Percentiles rank a stretch among this genome's conserved stretches.
Conservation (phyloP, 2,329 filamentous ascomycete species). For the Nothophaeocryptopus gaeumannii region DNA sequence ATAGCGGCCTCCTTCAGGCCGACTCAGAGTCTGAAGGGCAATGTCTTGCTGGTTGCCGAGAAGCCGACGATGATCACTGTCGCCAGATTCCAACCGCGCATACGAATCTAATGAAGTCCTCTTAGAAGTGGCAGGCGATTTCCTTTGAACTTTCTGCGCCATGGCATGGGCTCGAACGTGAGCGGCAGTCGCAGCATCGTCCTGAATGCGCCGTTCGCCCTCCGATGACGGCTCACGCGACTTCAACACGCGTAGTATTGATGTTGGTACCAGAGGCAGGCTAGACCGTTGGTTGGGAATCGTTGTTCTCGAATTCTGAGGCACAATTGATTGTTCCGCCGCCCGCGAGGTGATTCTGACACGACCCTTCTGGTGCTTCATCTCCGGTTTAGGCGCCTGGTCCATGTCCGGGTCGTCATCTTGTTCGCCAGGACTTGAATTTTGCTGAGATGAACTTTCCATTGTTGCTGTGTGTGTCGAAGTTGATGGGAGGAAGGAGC, state of each 20-base stretch:
- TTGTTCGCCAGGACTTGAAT: constrained; percentile 5
- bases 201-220: neutral
- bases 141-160: constrained; percentile 11
- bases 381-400: too few species aligned
- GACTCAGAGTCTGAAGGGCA: constrained; percentile 1
- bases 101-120: constrained; percentile 14
- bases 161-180: constrained; percentile 11
- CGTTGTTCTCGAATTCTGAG: too few species aligned
- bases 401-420: constrained; percentile 6
- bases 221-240: too few species aligned
- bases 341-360: too few species aligned
- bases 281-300: too few species aligned
- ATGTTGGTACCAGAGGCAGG: too few species aligned
- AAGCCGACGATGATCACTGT: constrained; percentile 10
- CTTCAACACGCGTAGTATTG: too few species aligned
- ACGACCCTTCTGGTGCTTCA: too few species aligned
- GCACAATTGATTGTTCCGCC: too few species aligned
- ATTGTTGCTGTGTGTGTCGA: too few species aligned
- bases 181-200: constrained; percentile 7
- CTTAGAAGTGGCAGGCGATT: constrained; percentile 5
- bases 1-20: neutral
- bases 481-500: too few species aligned
- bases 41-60: constrained; percentile 7
- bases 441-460: neutral
- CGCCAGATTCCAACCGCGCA: constrained; percentile 2